Percentiles rank a stretch among this genome's conserved stretches.
Conservation (phyloP, 1,284 basidiomycete genomes). For the Mycena sp. region DNA sequence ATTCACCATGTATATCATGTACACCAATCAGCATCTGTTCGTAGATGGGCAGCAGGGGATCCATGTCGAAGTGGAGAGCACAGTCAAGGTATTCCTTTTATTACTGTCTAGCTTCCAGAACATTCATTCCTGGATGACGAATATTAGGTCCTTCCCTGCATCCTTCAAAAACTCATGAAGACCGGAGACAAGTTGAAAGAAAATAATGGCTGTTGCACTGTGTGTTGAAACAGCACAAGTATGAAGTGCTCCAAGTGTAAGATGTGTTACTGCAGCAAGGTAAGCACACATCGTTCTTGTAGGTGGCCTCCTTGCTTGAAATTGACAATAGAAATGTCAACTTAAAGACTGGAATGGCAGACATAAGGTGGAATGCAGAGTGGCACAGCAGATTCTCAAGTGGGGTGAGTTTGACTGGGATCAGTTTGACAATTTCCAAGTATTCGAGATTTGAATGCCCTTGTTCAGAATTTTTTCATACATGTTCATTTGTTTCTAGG, state of each 20-base stretch:
- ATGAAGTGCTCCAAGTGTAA: slow-evolving; percentile 7
- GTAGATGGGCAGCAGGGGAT: slow-evolving; percentile 10
- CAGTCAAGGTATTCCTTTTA: not conserved
- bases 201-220: not conserved
- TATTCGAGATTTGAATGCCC: too few species aligned
- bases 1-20: slow-evolving; percentile 15
- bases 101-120: not conserved
- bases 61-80: slow-evolving; percentile 1
- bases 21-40: slow-evolving; percentile 1
- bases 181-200: not conserved
- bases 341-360: slow-evolving; percentile 1
- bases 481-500: too few species aligned
- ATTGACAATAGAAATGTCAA: slow-evolving; percentile 1
- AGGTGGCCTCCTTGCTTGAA: not conserved
- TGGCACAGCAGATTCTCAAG: slow-evolving; percentile 5
- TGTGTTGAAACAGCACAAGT: not conserved
- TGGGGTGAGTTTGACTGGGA: slow-evolving; percentile 6
- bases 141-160: slow-evolving; percentile 12
- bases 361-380: slow-evolving; percentile 13
- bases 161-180: not conserved
- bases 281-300: not conserved
- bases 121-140: not conserved
- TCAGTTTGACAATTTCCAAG: not conserved
- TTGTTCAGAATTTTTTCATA: too few species aligned
- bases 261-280: slow-evolving; percentile 6